Evolutionary conservation across 257 asterid species (phyloP), one percentile per base, ranked within the genome.

Genomic region (Craterostigma plantagineum): DNA sequence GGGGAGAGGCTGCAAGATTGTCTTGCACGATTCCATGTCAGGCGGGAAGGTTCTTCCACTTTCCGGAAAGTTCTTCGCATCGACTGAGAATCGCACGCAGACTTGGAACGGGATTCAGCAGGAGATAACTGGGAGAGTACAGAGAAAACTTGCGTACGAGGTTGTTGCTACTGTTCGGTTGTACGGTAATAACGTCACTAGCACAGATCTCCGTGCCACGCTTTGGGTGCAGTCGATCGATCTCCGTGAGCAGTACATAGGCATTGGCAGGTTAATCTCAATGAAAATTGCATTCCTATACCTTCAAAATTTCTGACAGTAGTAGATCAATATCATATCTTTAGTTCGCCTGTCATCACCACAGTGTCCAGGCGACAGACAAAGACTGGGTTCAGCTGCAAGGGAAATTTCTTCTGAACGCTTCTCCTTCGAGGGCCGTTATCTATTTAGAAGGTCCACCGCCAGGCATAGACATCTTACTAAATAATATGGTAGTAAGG

Each of bases 81-180:
- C 92, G 38, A 82, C 95, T 8, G 63, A 61, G 0, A 76, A 69
- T 45, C 93, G 98, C 27, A 70, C 91, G 34, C 85, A 90, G 54
- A 71, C 11, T 65, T 90, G 95, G 98, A 70, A 90, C 11, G 95
- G 98, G 23, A 79, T 90, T 58, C 95, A 82, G 60, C 98, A 90
- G 68, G 95, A 90, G 46, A 67, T 90, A 63, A 82, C 86, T 0
- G 86, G 77, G 56, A 74, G 77, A 61, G 74, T 70, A 34, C 72
- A 72, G 50, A 59, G 81, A 49, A 90, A 90, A 62, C 74, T 70
- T 47, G 95, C 83, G 39, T 83, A 90, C 11, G 86, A 75, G 57
- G 77, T 75, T 53, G 49, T 62, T 51, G 93, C 92, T 34, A 54
- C 67, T 36, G 86, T 75, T 50, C 68, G 92, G 11, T 49, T 90